Base-by-base conservation (phyloP, 768 basidiomycete species). In the Sporobolomyces pararoseus region DNA sequence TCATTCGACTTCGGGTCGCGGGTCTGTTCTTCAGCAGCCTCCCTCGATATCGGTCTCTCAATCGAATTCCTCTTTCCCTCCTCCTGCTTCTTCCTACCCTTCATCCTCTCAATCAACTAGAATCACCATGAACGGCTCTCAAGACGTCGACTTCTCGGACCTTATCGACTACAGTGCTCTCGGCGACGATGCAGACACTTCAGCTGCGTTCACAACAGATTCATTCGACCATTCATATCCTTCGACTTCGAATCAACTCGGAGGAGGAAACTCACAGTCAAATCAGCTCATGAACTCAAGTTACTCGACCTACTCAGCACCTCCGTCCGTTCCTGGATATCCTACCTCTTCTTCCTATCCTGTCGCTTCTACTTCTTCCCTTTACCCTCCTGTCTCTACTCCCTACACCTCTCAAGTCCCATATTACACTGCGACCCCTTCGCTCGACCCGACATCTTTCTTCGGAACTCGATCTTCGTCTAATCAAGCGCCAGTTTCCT, bases 171-270 rank as follows among this genome's bases (percentile, higher is more conserved):
- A 61, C 44, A 49, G 46, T 46, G 29, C 29, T 27, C 29, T 61
- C 2, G 58, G 58, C 3, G 58, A 59, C 29, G 59, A 61, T 17
- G 23, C 2, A 29, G 59, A 61, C 17, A 16, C 59, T 14, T 6
- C 31, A 14, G 51, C 14, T 27, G 64, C 63, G 55, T 70, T 52
- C 68, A 63, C 57, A 19, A 42, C 32, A n/a, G 46, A n/a, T n/a
- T n/a, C 46, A 6, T 32, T 61, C 46, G 68, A 60, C 4, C 21
- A 50, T 19, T 25, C 68, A 14, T 53, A 35, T 16, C 10, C 39
- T 51, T 44, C 50, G 59, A 25, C 57, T 27, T 39, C 49, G 23
- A 23, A 34, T n/a, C 23, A 9, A 57, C 29, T 17, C 31, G 66
- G 35, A 37, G 35, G 37, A 32, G 35, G 34, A 19, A 27, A 7